Conservation (phyloP, 192 early-diverging fungal species). For the Phlyctochytrium planicorne region DNA sequence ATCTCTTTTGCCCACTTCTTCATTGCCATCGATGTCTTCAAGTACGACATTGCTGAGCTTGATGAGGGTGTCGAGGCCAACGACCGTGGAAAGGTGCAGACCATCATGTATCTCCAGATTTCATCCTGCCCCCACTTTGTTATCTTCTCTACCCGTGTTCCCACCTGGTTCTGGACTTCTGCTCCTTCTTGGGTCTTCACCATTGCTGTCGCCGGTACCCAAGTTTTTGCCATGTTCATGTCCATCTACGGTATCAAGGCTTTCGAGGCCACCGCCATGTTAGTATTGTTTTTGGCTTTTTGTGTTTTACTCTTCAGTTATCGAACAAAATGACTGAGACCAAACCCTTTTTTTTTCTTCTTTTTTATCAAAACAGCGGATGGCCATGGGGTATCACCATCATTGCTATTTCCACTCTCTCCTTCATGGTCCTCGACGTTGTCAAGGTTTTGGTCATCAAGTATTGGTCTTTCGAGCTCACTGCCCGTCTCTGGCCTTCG, state of each 20-base stretch:
- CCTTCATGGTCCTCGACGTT: constrained; percentile 81
- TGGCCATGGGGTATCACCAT: constrained; percentile 71
- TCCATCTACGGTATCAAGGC: constrained; percentile 64
- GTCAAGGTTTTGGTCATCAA: constrained; percentile 87
- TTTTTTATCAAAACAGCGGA: constrained; percentile 35
- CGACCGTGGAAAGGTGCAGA: constrained; percentile 14
- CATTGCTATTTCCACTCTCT: constrained; percentile 74
- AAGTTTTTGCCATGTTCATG: constrained; percentile 91
- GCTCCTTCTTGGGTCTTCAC: constrained; percentile 79
- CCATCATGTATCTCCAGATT: constrained; percentile 88
- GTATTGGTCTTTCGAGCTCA: constrained; percentile 87
- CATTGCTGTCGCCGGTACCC: constrained; percentile 80
- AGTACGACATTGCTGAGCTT: too few species aligned
- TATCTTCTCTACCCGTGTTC: constrained; percentile 92
- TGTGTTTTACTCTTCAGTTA: constrained; percentile 41
- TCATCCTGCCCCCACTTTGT: constrained; percentile 93
- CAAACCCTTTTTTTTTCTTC: too few species aligned
- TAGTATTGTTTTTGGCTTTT: constrained; percentile 9
- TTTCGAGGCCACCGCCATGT: constrained; percentile 36
- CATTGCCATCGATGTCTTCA: constrained; percentile 61
- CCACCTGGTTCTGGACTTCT: constrained; percentile 86
- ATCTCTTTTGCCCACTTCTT: constrained; percentile 86
- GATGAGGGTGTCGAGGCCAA: too few species aligned
- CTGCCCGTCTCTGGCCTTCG: constrained; percentile 80
- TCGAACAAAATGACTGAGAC: neutral